Conservation (phyloP, 169 alveolate species). For the Amoebophrya sp. region DNA sequence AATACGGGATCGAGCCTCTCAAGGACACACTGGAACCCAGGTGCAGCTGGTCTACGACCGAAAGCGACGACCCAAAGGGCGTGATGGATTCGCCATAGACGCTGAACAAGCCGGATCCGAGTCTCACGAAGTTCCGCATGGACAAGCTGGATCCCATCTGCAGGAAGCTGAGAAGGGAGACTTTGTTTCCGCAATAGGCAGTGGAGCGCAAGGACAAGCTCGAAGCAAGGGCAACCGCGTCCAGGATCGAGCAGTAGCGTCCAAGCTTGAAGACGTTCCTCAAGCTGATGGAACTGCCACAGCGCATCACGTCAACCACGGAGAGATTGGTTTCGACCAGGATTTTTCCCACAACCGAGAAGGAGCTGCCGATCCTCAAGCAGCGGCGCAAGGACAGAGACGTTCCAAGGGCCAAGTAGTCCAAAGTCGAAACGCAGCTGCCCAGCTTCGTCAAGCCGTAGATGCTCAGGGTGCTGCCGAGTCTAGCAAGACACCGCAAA, state of each 20-base stretch:
- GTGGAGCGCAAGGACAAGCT: not conserved
- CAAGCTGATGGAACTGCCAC: not conserved
- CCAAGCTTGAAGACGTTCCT: not conserved
- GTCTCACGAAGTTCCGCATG: not conserved
- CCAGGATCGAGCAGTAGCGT: not conserved
- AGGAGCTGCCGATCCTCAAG: not conserved
- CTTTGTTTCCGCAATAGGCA: not conserved
- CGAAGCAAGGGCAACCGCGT: not conserved
- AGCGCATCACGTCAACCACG: not conserved
- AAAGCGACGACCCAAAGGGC: not conserved
- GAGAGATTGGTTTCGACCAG: not conserved
- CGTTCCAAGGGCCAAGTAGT: not conserved
- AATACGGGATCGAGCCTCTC: not conserved
- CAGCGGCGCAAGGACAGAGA: not conserved
- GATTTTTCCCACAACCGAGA: not conserved
- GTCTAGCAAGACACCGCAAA: not conserved
- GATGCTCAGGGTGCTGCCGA: not conserved
- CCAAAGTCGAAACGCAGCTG: not conserved
- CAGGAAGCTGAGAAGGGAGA: not conserved
- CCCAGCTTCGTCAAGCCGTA: not conserved
- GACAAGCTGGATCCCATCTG: not conserved
- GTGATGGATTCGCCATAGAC: not conserved
- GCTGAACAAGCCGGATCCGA: not conserved
- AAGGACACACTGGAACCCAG: conserved; percentile 21
- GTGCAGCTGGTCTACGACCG: conserved; percentile 15